Evolutionary conservation across 306 rosid genomes (phyloP), one percentile per base, ranked within the genome.

Genomic region (Prinsepia uniflora): DNA sequence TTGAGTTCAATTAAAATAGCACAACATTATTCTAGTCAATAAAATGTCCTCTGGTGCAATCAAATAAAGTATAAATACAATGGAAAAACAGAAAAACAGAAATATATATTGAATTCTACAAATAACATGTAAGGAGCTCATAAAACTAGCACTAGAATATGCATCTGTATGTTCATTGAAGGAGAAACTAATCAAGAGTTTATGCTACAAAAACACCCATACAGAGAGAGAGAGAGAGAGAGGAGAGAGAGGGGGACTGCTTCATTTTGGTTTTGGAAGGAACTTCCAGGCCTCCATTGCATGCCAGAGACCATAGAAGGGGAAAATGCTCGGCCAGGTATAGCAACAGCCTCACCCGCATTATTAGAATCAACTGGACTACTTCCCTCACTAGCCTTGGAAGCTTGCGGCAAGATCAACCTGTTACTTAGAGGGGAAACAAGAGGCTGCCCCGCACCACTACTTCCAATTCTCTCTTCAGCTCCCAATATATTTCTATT

Each of bases 261-360:
- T 73, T 94, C 98, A 78, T 80, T 89, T 67, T 81, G 97, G 76
- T 81, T 91, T 62, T 84, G 97, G 75, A 89, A 91, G 55, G 93
- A 82, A 75, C 91, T 87, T 77, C 98, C 98, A 41, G 98, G 90
- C 82, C 97, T 89, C 98, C 98, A 94, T 71, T 89, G 98, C 92
- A 90, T 87, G 78, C 94, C 84, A 62, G 98, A 81, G 81, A 86
- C 92, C 79, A 82, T 55, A 79, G 96, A 71, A 65, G 92, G 90
- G 73, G 97, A 87, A 80, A 90, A 94, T 73, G 87, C 87, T 84
- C 92, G 76, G 62, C 96, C 90, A 65, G 90, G 78, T 59, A 85
- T 77, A 80, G 92, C 80, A 57, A 89, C 74, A 58, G 90, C 85
- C 66, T 94, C 98, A 82, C 75, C 79, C 15, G 76, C 84, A 76